phyloP scores from a whole-genome alignment of 192 early-diverging fungal genomes.

The Allomyces macrogynus region DNA sequence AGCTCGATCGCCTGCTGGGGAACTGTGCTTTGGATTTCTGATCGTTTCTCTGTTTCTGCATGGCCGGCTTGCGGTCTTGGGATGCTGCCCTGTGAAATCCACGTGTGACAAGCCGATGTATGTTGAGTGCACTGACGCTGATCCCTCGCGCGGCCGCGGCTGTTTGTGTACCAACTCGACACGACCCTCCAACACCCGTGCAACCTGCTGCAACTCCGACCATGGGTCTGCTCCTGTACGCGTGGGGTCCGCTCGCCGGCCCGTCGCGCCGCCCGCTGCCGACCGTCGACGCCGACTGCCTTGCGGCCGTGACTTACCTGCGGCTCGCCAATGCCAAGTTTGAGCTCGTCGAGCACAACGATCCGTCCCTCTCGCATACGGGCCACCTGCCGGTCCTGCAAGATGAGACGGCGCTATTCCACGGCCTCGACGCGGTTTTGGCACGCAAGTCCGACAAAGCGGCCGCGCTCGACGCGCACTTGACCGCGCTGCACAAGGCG shows the following conservation, averaged over 20 bases:
- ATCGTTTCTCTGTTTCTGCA: too few species aligned
- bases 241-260: background rate
- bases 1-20: too few species aligned
- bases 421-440: background rate
- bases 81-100: too few species aligned
- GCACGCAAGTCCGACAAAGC: background rate
- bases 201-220: background rate
- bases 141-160: too few species aligned
- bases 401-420: background rate
- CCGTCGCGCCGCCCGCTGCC: background rate
- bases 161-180: too few species aligned
- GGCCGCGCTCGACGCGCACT: background rate
- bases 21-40: too few species aligned
- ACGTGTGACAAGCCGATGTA: too few species aligned
- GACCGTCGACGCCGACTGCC: background rate
- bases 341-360: background rate
- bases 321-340: background rate
- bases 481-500: background rate
- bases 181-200: too few species aligned
- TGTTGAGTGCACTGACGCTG: too few species aligned
- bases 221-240: background rate
- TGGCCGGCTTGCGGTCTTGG: too few species aligned
- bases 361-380: background rate
- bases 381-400: background rate
- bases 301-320: background rate